Evolutionary conservation across 1,284 basidiomycete genomes (phyloP).

Genomic region (Trichosporon coremiiforme): DNA sequence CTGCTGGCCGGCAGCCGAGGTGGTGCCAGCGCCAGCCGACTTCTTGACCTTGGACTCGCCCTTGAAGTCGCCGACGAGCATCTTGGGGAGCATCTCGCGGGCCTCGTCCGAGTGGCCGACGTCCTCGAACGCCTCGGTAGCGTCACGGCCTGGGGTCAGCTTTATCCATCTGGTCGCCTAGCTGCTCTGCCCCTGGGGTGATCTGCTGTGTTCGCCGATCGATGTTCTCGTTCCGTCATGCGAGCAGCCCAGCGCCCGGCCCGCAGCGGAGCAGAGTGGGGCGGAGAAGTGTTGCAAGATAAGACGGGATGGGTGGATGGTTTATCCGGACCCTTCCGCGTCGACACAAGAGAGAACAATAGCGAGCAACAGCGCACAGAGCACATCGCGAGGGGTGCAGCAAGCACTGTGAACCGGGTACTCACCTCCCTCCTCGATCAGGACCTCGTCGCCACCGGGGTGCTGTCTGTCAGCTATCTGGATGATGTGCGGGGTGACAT

Average conservation of each 20-base stretch:
- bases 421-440: constrained; percentile 87
- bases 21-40: neutral
- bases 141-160: constrained; percentile 68
- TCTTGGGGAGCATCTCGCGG: constrained; percentile 74
- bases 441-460: constrained; percentile 96
- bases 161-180: too few species aligned
- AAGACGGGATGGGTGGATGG: neutral
- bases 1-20: neutral
- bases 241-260: neutral
- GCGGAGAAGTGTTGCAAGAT: too few species aligned
- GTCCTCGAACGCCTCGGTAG: constrained; percentile 98
- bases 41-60: constrained; percentile 57
- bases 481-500: neutral
- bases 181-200: neutral
- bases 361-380: neutral
- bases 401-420: constrained; percentile 37
- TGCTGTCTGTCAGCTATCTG: constrained; percentile 63
- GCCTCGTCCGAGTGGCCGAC: constrained; percentile 99
- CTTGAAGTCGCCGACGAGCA: constrained; percentile 79
- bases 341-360: too few species aligned
- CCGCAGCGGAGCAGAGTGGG: too few species aligned
- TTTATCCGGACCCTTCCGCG: neutral
- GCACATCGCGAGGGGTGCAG: too few species aligned
- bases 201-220: neutral
- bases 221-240: neutral